phyloP scores from a whole-genome alignment of 371 early-diverging fungal genomes.

The Lichtheimia ornata region DNA sequence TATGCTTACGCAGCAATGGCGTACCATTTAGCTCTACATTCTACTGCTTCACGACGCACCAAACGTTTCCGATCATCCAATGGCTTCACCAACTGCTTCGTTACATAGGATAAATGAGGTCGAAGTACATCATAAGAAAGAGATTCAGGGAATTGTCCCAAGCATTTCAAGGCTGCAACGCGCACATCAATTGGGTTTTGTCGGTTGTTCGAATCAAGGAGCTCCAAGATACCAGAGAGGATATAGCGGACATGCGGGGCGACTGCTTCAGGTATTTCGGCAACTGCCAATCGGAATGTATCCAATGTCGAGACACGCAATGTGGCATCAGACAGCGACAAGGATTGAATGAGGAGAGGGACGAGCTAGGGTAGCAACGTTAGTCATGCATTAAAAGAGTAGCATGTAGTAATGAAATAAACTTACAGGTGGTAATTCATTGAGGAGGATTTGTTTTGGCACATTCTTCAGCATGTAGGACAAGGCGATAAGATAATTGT shows the following conservation, averaged over 20 bases:
- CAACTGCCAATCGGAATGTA: constrained; percentile 67
- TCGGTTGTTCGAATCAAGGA: constrained; percentile 29
- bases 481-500: constrained; percentile 74
- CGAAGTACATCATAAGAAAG: constrained; percentile 61
- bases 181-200: constrained; percentile 58
- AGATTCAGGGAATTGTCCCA: constrained; percentile 67
- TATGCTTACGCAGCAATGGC: constrained; percentile 1
- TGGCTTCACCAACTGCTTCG: constrained; percentile 59
- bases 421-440: constrained; percentile 73
- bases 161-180: constrained; percentile 70
- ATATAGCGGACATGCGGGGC: constrained; percentile 57
- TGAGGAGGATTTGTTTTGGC: constrained; percentile 80
- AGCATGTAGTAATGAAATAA: neutral
- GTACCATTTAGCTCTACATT: constrained; percentile 85
- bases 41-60: constrained; percentile 87
- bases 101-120: constrained; percentile 63
- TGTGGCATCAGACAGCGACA: constrained; percentile 59
- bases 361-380: constrained; percentile 50
- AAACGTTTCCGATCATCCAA: constrained; percentile 88
- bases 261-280: constrained; percentile 64
- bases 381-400: neutral
- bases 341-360: constrained; percentile 74
- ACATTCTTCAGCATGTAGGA: constrained; percentile 81
- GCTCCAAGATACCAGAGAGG: constrained; percentile 47
- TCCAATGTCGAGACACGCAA: constrained; percentile 77